A percentile compares a stretch with the other conserved stretches of the same genome.
phyloP scores from a whole-genome alignment of 768 basidiomycete species.

The Panaeolus papilionaceus region DNA sequence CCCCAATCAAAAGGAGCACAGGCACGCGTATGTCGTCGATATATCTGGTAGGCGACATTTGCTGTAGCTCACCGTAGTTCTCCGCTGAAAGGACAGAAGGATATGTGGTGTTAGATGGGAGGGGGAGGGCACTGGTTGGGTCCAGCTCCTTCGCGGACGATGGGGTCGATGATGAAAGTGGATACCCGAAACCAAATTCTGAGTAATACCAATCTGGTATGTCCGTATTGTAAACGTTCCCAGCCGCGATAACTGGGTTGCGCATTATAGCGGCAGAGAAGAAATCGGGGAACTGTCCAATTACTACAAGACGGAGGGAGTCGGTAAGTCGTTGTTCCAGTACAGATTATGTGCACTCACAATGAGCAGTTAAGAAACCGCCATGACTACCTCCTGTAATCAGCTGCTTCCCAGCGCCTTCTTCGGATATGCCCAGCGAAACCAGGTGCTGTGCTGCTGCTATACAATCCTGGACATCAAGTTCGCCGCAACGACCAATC shows the following conservation, averaged over 20 bases:
- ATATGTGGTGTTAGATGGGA: slow-evolving; percentile 8
- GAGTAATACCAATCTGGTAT: slow-evolving; percentile 74
- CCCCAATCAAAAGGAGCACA: slow-evolving; percentile 69
- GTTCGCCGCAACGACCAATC: slow-evolving; percentile 62
- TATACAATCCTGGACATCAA: slow-evolving; percentile 73
- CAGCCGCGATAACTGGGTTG: slow-evolving; percentile 73
- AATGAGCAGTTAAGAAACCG: slow-evolving; percentile 65
- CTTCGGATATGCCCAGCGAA: slow-evolving; percentile 51
- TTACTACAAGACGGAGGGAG: slow-evolving; percentile 46
- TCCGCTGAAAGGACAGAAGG: slow-evolving; percentile 50
- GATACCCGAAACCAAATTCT: slow-evolving; percentile 51
- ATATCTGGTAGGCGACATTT: slow-evolving; percentile 61
- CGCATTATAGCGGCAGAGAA: slow-evolving; percentile 69
- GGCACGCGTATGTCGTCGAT: slow-evolving; percentile 56
- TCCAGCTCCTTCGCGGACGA: neutral
- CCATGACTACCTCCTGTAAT: slow-evolving; percentile 75
- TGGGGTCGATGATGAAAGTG: slow-evolving; percentile 41
- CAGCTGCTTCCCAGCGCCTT: slow-evolving; percentile 57
- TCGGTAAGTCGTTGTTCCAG: neutral
- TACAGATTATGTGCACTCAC: slow-evolving; percentile 41
- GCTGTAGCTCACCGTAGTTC: slow-evolving; percentile 48
- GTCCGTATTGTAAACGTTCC: slow-evolving; percentile 61
- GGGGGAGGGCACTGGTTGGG: neutral
- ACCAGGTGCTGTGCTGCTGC: slow-evolving; percentile 58
- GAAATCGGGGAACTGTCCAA: slow-evolving; percentile 63